phyloP scores from a whole-genome alignment of 805 yeast species.

The Alloascoidea hylecoeti region DNA sequence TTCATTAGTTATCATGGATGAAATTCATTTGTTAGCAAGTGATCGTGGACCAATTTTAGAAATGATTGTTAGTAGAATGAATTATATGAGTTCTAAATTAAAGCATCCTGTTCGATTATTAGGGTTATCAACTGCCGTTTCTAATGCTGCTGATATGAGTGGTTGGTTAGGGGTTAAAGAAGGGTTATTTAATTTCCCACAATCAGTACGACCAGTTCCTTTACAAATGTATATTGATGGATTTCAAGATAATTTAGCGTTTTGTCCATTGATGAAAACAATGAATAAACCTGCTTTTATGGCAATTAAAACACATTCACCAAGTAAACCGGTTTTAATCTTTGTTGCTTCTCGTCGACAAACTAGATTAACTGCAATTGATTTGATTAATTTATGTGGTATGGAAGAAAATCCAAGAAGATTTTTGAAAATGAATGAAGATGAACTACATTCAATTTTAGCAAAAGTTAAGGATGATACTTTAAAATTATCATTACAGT shows the following conservation, averaged over 20 bases:
- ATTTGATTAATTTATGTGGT: constrained; percentile 66
- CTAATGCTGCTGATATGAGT: constrained; percentile 78
- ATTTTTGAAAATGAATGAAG: constrained; percentile 51
- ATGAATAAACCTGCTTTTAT: constrained; percentile 85
- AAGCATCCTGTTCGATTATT: constrained; percentile 46
- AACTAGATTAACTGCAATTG: constrained; percentile 68
- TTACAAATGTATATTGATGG: constrained; percentile 81
- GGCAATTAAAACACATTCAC: constrained; percentile 88
- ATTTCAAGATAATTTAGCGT: constrained; percentile 67
- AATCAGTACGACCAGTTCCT: constrained; percentile 76
- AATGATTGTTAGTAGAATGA: constrained; percentile 84
- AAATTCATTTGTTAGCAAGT: constrained; percentile 70
- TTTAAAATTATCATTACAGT: constrained; percentile 53
- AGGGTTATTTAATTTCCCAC: constrained; percentile 71
- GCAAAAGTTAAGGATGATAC: constrained; percentile 70
- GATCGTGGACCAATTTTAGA: constrained; percentile 81
- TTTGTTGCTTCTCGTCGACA: constrained; percentile 79
- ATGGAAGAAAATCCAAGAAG: constrained; percentile 65
- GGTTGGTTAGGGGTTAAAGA: constrained; percentile 67
- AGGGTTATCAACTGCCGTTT: constrained; percentile 79
- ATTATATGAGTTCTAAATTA: constrained; percentile 48
- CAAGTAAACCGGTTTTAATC: constrained; percentile 69
- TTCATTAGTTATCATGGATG: constrained; percentile 73
- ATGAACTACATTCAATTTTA: constrained; percentile 37
- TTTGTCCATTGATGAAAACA: constrained; percentile 74